A percentile compares a stretch with the other conserved stretches of the same genome.
These are phyloP conservation scores for Scleroderma bovista DNA, from an alignment of 768 basidiomycete genomes.

Conservation along the genomic window DNA sequence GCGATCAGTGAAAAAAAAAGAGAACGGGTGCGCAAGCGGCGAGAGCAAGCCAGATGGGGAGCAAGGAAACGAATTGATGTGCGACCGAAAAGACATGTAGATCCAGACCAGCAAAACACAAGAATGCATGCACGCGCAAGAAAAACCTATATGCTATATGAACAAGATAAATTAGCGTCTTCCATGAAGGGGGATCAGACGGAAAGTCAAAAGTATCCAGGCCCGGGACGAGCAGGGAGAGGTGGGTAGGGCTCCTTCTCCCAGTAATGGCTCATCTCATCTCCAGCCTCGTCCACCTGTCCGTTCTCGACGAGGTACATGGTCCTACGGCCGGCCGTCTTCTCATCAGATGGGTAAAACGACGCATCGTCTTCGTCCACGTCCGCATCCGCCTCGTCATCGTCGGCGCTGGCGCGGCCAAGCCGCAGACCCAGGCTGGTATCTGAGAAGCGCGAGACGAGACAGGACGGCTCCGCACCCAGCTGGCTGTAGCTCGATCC, in stretches of 20 bases:
- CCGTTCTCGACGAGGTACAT: constrained; percentile 30
- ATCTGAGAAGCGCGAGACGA: constrained; percentile 17
- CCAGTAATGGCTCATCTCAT: constrained; percentile 21
- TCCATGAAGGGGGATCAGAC: not conserved
- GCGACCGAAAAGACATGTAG: not conserved
- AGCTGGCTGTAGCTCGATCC: constrained; percentile 18
- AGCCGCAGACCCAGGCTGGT: constrained; percentile 10
- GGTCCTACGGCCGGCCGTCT: constrained; percentile 30
- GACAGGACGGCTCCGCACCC: not conserved
- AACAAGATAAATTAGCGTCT: constrained; percentile 1
- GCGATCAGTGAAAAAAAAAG: no score
- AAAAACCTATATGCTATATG: not conserved
- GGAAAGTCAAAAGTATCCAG: constrained; percentile 22
- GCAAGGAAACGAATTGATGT: not conserved
- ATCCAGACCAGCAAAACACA: not conserved
- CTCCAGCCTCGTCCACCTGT: constrained; percentile 15
- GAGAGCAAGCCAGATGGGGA: no score
- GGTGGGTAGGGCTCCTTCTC: constrained; percentile 13
- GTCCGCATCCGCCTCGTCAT: constrained; percentile 16
- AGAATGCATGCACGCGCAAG: not conserved
- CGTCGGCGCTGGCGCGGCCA: constrained; percentile 12
- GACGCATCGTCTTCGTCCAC: constrained; percentile 27
- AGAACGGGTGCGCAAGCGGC: no score
- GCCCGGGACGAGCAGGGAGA: constrained; percentile 15
- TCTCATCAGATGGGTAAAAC: constrained; percentile 23